These are phyloP conservation scores for Starmera amethionina DNA, from an alignment of 805 yeast genomes.

Conservation along the genomic window DNA sequence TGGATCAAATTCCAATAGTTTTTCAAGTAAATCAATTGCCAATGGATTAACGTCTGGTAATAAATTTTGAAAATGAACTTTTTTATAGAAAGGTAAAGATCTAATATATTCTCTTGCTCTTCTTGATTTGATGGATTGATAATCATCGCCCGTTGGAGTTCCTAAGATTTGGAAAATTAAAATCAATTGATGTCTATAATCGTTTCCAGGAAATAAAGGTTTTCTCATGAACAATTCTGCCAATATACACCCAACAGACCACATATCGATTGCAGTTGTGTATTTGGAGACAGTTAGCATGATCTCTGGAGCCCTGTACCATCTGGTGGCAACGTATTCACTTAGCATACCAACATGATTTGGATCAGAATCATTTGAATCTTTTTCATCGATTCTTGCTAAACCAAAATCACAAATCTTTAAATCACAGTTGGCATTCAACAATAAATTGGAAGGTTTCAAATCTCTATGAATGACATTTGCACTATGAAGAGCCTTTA, in stretches of 20 bases:
- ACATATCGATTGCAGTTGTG: constrained; percentile 89
- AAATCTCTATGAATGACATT: constrained; percentile 89
- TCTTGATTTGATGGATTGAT: constrained; percentile 61
- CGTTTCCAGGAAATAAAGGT: constrained; percentile 90
- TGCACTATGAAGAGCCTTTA: constrained; percentile 89
- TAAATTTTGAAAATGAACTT: constrained; percentile 38
- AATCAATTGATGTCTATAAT: constrained; percentile 85
- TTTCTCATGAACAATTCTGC: constrained; percentile 83
- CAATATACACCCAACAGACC: constrained; percentile 95
- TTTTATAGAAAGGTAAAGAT: constrained; percentile 63
- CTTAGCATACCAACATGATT: constrained; percentile 79
- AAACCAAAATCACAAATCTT: constrained; percentile 93
- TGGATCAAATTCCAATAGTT: constrained; percentile 77
- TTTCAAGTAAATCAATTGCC: constrained; percentile 59
- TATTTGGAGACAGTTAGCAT: constrained; percentile 92
- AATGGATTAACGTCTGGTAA: constrained; percentile 48
- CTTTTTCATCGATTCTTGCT: constrained; percentile 38
- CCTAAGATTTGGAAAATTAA: constrained; percentile 80
- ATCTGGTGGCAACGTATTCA: constrained; percentile 93
- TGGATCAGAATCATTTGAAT: constrained; percentile 28
- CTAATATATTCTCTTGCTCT: constrained; percentile 85
- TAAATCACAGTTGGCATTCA: constrained; percentile 88
- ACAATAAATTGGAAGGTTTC: constrained; percentile 78
- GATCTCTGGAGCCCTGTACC: constrained; percentile 97
- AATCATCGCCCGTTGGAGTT: constrained; percentile 76